phyloP scores from a whole-genome alignment of 371 early-diverging fungal genomes.

The Mortierella sp. region DNA sequence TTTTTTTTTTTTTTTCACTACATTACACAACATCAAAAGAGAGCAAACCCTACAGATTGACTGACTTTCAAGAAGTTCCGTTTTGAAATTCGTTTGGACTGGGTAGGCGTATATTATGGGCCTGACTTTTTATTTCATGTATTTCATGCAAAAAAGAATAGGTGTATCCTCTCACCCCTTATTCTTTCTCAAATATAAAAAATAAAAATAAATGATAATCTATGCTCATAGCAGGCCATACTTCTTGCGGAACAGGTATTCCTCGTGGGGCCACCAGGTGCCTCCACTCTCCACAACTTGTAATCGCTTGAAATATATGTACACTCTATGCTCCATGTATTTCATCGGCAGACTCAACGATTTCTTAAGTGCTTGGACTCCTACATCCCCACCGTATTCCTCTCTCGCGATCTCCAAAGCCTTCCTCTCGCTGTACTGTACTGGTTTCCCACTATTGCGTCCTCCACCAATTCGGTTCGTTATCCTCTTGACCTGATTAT shows the following conservation, averaged over 20 bases:
- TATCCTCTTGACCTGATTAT: background rate
- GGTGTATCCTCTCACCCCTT: no score
- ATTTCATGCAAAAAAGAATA: no score
- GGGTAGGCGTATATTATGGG: no score
- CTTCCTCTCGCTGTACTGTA: slow-evolving; percentile 5
- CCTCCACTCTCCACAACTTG: background rate
- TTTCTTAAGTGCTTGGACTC: background rate
- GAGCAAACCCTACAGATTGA: no score
- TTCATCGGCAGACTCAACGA: slow-evolving; percentile 2
- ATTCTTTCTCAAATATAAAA: background rate
- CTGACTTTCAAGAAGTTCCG: no score
- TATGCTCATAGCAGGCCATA: no score
- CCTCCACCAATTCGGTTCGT: background rate
- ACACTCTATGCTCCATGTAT: background rate
- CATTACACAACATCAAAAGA: background rate
- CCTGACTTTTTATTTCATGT: no score
- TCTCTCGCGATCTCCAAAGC: background rate
- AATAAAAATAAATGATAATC: background rate
- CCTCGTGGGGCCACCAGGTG: background rate
- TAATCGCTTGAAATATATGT: slow-evolving; percentile 4
- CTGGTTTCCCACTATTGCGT: background rate
- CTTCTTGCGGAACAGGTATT: background rate
- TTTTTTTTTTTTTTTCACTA: background rate
- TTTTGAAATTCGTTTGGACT: no score
- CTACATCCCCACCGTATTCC: slow-evolving; percentile 29